phyloP scores from a whole-genome alignment of 768 basidiomycete species.

The Coprinopsis marcescibilis region DNA sequence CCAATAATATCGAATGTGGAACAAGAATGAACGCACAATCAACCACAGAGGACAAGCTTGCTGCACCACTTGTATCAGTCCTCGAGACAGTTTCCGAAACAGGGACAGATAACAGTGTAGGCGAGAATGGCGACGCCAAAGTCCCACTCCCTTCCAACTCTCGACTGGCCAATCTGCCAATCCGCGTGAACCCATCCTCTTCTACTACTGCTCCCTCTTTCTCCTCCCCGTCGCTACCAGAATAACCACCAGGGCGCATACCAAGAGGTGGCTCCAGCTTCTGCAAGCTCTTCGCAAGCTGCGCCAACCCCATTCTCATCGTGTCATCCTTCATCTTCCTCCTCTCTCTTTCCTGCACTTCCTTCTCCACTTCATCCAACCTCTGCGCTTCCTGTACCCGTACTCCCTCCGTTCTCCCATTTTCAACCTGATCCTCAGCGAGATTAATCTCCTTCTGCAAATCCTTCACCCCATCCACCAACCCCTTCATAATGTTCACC shows the following conservation, averaged over 20 bases:
- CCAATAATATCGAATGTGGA: too few species aligned
- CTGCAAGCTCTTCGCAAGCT: not conserved
- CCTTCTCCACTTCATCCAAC: not conserved
- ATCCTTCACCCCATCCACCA: constrained; percentile 2
- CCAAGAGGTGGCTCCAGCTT: not conserved
- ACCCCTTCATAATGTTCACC: not conserved
- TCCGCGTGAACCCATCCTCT: too few species aligned
- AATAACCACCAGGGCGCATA: not conserved
- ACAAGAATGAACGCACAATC: too few species aligned
- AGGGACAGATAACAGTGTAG: too few species aligned
- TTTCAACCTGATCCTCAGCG: not conserved
- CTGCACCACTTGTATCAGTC: too few species aligned
- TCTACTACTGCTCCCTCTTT: too few species aligned
- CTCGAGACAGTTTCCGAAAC: too few species aligned
- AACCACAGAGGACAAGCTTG: too few species aligned
- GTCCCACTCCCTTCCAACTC: too few species aligned
- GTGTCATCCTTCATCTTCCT: not conserved
- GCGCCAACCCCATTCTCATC: not conserved
- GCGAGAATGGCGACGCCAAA: too few species aligned
- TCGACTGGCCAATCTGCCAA: too few species aligned
- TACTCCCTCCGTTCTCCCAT: not conserved
- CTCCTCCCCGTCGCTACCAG: not conserved
- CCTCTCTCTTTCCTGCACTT: not conserved
- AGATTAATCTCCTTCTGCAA: not conserved
- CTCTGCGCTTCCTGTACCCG: not conserved